Evolutionary conservation across 192 early-diverging fungal genomes (phyloP), one percentile per base, ranked within the genome.

Genomic region (Phycomyces blakesleeanus): DNA sequence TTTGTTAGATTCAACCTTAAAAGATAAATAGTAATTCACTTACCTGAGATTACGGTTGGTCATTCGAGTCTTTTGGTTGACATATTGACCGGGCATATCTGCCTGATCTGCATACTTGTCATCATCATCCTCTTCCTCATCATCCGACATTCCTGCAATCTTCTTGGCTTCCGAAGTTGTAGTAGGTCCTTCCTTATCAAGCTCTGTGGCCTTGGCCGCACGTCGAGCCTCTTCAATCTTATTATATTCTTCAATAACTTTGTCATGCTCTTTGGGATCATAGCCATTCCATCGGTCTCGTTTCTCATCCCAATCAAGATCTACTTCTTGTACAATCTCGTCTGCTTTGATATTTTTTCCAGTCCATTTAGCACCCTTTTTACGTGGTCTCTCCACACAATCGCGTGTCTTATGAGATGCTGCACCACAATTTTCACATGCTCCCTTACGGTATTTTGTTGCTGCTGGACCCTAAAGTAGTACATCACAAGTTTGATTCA

Each of bases 261-360:
- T 82, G 27, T 84, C 75, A 55, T 98, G 93, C 42, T 95, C 88
- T 52, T 79, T 67, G 3, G 96, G 83, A 70, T 99, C 93, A 73
- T 98, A 99, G 20, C 96, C 97, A 62, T 98, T 98, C 95, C 95
- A 98, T 16, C 92, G 84, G 78, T 99, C 97, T 40, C 96, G 82
- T 74, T 99, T 99, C 20, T 91, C 94, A 61, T 99, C 97, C 76
- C 91, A 99, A 21, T 83, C 81, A 53, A 96, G 80, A 24, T 87
- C 76, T 12, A 95, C 76, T 16, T 84, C 76, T 66, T 83, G 79
- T 8, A 97, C 73, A 11, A 87, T 78, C 72, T 99, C 97, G 73
- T 99, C 95, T 5, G 95, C 80, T 69, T 76, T 68, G 56, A 96
- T 87, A 57, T 91, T 83, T 65, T 86, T 79, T 55, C 88, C 88